These are phyloP conservation scores for Dioszegia aurantiaca DNA, from an alignment of 768 basidiomycete species.

Conservation along the genomic window DNA sequence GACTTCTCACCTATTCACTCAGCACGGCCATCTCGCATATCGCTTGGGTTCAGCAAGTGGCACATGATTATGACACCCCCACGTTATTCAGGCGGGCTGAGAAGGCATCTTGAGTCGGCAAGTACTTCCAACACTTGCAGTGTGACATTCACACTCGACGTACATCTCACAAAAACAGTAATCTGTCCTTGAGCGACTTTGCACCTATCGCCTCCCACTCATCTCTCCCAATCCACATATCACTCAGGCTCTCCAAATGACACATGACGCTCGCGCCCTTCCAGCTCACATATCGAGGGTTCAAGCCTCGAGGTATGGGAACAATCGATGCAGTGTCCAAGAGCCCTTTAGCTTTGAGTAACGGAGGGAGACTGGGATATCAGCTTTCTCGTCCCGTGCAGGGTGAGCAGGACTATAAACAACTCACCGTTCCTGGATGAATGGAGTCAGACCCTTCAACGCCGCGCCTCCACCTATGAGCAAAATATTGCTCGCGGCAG, in stretches of 20 bases:
- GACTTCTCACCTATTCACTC: no score
- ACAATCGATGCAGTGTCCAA: conserved; percentile 68
- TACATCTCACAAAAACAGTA: conserved; percentile 28
- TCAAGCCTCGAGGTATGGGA: conserved; percentile 89
- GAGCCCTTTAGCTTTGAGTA: conserved; percentile 37
- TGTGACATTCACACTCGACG: no score
- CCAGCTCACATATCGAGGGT: conserved; percentile 86
- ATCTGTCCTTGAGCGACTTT: conserved; percentile 52
- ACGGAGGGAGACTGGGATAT: conserved; percentile 29
- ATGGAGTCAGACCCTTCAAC: conserved; percentile 37
- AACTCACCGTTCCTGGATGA: conserved; percentile 43
- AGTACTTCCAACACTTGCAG: no score
- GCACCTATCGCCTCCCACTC: conserved; percentile 65
- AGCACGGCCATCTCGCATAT: no score
- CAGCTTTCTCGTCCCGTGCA: conserved; percentile 2
- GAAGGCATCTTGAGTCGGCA: no score
- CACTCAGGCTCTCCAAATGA: conserved; percentile 83
- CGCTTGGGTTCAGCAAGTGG: no score
- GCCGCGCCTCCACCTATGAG: conserved; percentile 41
- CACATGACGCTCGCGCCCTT: conserved; percentile 89
- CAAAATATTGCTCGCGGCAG: conserved; percentile 32
- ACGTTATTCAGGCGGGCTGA: no score
- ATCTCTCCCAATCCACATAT: conserved; percentile 78
- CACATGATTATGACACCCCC: no score
- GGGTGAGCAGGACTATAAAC: not conserved